Evolutionary conservation across 208 protist genomes (phyloP), one percentile per base, ranked within the genome.

Genomic region (Leptomonas seymouri): DNA sequence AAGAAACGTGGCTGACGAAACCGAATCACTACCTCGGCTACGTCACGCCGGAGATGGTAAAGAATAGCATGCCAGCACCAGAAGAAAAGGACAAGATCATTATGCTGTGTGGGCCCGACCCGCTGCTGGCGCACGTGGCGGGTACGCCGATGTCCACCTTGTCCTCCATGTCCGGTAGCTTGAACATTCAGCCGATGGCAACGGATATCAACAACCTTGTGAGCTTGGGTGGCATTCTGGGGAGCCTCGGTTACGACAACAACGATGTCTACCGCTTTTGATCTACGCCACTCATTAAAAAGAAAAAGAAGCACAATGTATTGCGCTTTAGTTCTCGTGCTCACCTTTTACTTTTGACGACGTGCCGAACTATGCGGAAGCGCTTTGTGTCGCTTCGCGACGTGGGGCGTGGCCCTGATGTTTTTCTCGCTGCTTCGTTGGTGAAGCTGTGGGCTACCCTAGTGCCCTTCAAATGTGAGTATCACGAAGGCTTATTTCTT

Each of bases 181-280:
- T 84, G 44, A 87, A 87, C 54, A 86, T 96, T 63, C 91, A 96
- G 73, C 91, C 90, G 0, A 82, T 88, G 51, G 90, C 83, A 1
- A 85, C 85, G 48, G 90, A 95, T 64, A 75, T 93, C n/a, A 95
- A 93, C 62, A 95, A 95, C 59, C 75, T 95, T 21, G 87, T 93
- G 9, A 50, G 51, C 30, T 77, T 95, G 18, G 85, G 87, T 36
- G 94, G 94, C 34, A 62, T 97, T 20, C 45, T 98, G 49, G 70
- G 78, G 25, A 81, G 95, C 16, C 72, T 97, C 14, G 92, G 94
- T 16, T 98, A 96, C 63, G 66, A 74, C 21, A 89, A 97, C 64
- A 75, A 86, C 45, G 84, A 95, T 36, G 76, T 98, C 14, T 97
- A 94, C 65, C 85, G 91, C 30, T 97, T 98, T 62, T 98, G 84